Evolutionary conservation across 257 asterid genomes (phyloP), one percentile per base, ranked within the genome.

Genomic region (Rubia yunnanensis): DNA sequence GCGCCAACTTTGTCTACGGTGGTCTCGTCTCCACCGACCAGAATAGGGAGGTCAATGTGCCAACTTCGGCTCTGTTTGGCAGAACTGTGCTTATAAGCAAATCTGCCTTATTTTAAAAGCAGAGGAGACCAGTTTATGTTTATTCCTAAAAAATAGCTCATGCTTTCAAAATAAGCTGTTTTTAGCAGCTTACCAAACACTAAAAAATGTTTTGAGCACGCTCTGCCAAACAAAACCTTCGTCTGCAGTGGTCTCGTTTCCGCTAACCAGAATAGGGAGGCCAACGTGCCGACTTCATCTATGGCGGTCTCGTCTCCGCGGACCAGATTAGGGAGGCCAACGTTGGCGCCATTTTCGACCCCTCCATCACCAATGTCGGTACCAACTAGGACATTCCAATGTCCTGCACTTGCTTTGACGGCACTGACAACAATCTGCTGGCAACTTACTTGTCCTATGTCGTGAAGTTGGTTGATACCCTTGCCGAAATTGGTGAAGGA

Each of bases 381-480:
- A 83, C 89, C 13, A 74, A 41, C 26, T 85, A 89, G 10, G 67
- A 56, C 61, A 80, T 92, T 38, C 99, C 99, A 2, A 66, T 92
- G 72, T 97, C 97, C 17, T 92, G 99, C 17, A 83, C 95, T 48
- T 92, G 99, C 72, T 89, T 87, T 59, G 88, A 89, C 58, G 89
- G 91, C 61, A 79, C 76, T 27, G 98, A 92, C 59, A 87, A 89
- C 72, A 87, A 87, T 49, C 61, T 92, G 55, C 94, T 95, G 28
- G 91, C 94, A 32, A 88, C 89, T 31, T 92, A 85, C 64, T 67
- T 92, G 96, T 83, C 95, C 13, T 89, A 89, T 35, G 97, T 86
- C 20, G 97, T 92, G 26, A 59, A 48, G 49, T 75, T 76, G 36
- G 87, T 83, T 5, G 98, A 92, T 58, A 89, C 90, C 0, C 72